A percentile compares a stretch with the other conserved stretches of the same genome.
These are phyloP conservation scores for Colletotrichum liriopes DNA, from an alignment of 2,329 filamentous ascomycete species.

Conservation along the genomic window DNA sequence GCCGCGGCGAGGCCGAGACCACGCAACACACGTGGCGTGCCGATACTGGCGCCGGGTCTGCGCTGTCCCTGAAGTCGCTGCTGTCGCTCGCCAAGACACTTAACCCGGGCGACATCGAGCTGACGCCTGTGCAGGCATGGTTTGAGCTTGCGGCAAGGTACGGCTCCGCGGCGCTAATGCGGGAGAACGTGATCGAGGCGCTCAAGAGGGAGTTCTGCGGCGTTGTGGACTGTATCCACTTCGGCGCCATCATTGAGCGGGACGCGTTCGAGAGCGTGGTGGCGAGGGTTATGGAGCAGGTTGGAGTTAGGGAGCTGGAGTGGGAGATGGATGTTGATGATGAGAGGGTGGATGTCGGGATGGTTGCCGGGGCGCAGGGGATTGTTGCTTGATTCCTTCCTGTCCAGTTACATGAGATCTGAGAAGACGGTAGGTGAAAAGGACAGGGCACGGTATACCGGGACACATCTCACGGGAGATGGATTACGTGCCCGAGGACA, in stretches of 20 bases:
- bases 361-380: constrained; percentile 3
- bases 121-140: constrained; percentile 69
- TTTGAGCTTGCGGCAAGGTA: constrained; percentile 65
- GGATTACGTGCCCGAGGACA: neutral
- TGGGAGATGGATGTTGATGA: constrained; percentile 33
- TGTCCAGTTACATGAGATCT: no score
- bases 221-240: constrained; percentile 63
- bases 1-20: constrained; percentile 20
- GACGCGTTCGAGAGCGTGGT: constrained; percentile 64
- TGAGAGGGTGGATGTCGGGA: neutral
- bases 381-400: constrained; percentile 6
- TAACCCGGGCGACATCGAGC: constrained; percentile 59
- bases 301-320: constrained; percentile 25
- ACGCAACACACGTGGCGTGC: constrained; percentile 52
- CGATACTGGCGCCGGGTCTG: constrained; percentile 45
- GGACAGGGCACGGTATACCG: no score
- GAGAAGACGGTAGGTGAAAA: neutral
- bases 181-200: constrained; percentile 51
- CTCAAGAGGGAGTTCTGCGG: constrained; percentile 60
- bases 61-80: constrained; percentile 60
- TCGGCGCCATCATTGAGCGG: constrained; percentile 64
- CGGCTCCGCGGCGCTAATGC: constrained; percentile 56
- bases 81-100: constrained; percentile 63
- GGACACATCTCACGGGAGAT: neutral
- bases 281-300: constrained; percentile 55